Conservation (phyloP, 2,329 filamentous ascomycete genomes). For the Orbilia javanica region DNA sequence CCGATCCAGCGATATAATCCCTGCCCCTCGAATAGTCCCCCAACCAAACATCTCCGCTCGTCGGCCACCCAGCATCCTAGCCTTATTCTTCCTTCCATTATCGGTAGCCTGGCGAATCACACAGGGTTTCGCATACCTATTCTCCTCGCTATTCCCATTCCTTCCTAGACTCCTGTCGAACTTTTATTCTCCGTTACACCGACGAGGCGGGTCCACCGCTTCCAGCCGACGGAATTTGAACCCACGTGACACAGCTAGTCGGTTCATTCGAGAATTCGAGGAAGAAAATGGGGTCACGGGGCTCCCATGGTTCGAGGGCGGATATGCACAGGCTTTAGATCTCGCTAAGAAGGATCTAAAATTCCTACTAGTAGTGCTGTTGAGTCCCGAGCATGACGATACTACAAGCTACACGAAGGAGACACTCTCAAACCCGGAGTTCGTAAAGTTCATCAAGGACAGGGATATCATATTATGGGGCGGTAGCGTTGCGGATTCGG, state of each 20-base stretch:
- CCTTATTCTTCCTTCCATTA: slow-evolving; percentile 84
- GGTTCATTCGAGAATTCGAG: slow-evolving; percentile 93
- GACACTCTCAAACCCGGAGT: slow-evolving; percentile 81
- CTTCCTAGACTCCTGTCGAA: slow-evolving; percentile 74
- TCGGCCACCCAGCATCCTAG: slow-evolving; percentile 79
- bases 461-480: slow-evolving; percentile 92
- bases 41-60: slow-evolving; percentile 76
- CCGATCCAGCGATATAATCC: slow-evolving; percentile 68
- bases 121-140: slow-evolving; percentile 77
- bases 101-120: slow-evolving; percentile 80
- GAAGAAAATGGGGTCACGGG: slow-evolving; percentile 83
- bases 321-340: slow-evolving; percentile 92
- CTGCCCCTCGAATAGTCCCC: slow-evolving; percentile 87
- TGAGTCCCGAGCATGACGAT: slow-evolving; percentile 95
- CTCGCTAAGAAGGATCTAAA: slow-evolving; percentile 90
- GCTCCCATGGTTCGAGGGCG: slow-evolving; percentile 85
- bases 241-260: slow-evolving; percentile 86
- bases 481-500: slow-evolving; percentile 90
- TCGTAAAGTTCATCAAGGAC: slow-evolving; percentile 80
- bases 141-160: slow-evolving; percentile 80
- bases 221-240: slow-evolving; percentile 78
- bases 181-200: slow-evolving; percentile 62
- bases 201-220: slow-evolving; percentile 32
- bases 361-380: slow-evolving; percentile 86
- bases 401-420: slow-evolving; percentile 84